These are phyloP conservation scores for Sporothrix brunneoviolacea DNA, from an alignment of 2,329 filamentous ascomycete genomes.

Conservation along the genomic window DNA sequence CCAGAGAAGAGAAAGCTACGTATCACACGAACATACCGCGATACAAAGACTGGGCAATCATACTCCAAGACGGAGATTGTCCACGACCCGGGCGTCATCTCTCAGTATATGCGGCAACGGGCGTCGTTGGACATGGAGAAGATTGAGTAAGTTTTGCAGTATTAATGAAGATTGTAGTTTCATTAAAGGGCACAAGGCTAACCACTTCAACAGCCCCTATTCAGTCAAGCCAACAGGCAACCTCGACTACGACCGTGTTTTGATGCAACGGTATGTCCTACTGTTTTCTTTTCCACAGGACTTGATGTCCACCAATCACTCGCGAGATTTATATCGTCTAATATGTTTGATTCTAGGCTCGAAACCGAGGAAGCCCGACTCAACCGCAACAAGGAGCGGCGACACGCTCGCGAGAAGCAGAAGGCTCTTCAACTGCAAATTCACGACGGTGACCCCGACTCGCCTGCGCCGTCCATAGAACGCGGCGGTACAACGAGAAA, in stretches of 20 bases:
- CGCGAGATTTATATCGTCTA: too few relatives aligned
- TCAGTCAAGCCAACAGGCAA: conserved; percentile 60
- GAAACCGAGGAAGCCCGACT: conserved; percentile 70
- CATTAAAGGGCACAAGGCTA: conserved; percentile 7
- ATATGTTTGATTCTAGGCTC: conserved; percentile 12
- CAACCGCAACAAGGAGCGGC: conserved; percentile 83
- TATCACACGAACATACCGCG: conserved; percentile 59
- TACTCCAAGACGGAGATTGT: conserved; percentile 58
- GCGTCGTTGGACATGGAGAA: conserved; percentile 60
- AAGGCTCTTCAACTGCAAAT: conserved; percentile 56
- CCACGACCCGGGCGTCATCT: conserved; percentile 78
- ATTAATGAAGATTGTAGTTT: neutral
- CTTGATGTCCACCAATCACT: too few relatives aligned
- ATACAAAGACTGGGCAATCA: conserved; percentile 55
- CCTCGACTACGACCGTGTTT: conserved; percentile 56
- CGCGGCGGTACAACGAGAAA: conserved; percentile 73
- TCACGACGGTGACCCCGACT: conserved; percentile 39
- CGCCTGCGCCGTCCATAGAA: conserved; percentile 43
- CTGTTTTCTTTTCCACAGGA: neutral
- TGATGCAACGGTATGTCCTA: conserved; percentile 45
- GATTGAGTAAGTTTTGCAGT: conserved; percentile 61
- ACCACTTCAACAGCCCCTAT: conserved; percentile 40
- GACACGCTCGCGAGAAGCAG: conserved; percentile 83
- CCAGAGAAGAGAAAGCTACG: conserved; percentile 59
- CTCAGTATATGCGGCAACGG: conserved; percentile 78